Percentiles rank a stretch among this genome's conserved stretches.
phyloP scores from a whole-genome alignment of 352 stramenopile genomes.

The Halophytophthora polymorphica region DNA sequence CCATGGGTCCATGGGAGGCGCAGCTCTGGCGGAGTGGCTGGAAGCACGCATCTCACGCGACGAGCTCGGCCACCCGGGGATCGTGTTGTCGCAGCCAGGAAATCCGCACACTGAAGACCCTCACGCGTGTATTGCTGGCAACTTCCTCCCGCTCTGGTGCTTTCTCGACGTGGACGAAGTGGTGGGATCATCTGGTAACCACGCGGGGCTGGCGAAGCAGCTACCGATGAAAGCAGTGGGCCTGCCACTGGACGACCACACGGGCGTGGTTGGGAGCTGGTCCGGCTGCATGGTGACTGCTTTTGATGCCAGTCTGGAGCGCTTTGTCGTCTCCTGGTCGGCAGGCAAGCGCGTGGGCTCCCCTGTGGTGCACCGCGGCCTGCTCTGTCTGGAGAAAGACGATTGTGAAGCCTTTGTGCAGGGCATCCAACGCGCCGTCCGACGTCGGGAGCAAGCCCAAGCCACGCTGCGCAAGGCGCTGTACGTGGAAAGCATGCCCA shows the following conservation, averaged over 20 bases:
- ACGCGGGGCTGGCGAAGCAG: conserved; percentile 17
- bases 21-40: conserved; percentile 43
- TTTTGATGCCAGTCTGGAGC: conserved; percentile 39
- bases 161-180: conserved; percentile 57
- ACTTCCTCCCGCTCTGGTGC: conserved; percentile 72
- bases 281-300: conserved; percentile 73
- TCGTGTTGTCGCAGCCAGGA: conserved; percentile 15
- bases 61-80: conserved; percentile 39
- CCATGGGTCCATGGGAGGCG: conserved; percentile 20
- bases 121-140: conserved; percentile 31
- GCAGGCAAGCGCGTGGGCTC: conserved; percentile 71
- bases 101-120: conserved; percentile 7
- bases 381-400: conserved; percentile 68
- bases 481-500: conserved; percentile 77
- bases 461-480: conserved; percentile 56
- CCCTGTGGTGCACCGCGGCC: conserved; percentile 51
- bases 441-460: conserved; percentile 59
- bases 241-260: conserved; percentile 54
- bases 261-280: conserved; percentile 60
- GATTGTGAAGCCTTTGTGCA: conserved; percentile 43
- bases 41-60: conserved; percentile 43
- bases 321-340: conserved; percentile 74
- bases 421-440: conserved; percentile 33
- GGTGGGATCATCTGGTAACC: conserved; percentile 1
- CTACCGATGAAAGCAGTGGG: conserved; percentile 62